Conservation (phyloP, 164 flowering plant genomes). For the Warburgia ugandensis region DNA sequence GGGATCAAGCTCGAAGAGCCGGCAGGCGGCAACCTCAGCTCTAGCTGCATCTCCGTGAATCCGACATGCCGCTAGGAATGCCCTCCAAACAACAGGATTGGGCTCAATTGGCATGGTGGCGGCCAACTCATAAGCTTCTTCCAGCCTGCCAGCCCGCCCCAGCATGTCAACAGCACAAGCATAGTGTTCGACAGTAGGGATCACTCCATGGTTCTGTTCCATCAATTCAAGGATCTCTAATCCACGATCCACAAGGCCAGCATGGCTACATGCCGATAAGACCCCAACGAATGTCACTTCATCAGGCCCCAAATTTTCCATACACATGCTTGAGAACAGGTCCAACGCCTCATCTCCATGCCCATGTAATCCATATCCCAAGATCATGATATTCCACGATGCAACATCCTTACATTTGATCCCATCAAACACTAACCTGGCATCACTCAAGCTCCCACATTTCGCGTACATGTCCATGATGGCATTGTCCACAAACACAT, state of each 20-base stretch:
- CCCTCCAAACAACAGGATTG: constrained; percentile 56
- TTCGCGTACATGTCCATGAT: constrained; percentile 75
- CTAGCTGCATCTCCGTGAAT: constrained; percentile 41
- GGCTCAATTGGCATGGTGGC: constrained; percentile 34
- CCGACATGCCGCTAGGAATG: constrained; percentile 51
- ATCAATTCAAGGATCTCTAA: constrained; percentile 20
- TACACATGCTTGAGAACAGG: constrained; percentile 29
- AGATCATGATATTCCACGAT: constrained; percentile 81
- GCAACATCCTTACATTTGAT: constrained; percentile 43
- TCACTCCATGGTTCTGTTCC: constrained; percentile 29
- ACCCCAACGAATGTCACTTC: constrained; percentile 39
- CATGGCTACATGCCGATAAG: constrained; percentile 58
- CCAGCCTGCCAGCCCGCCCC: constrained; percentile 52
- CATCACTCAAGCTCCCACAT: constrained; percentile 62
- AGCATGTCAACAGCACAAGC: constrained; percentile 66
- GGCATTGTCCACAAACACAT: constrained; percentile 36
- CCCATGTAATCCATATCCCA: constrained; percentile 67
- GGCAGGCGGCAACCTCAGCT: constrained; percentile 41
- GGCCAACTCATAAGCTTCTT: constrained; percentile 42
- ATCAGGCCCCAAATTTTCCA: constrained; percentile 14
- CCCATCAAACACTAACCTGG: constrained; percentile 37
- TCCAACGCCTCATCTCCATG: constrained; percentile 40
- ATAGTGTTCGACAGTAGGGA: constrained; percentile 57
- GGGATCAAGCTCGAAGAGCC: constrained; percentile 50
- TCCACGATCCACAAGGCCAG: constrained; percentile 43